These are phyloP conservation scores for Eutrema heterophyllum DNA, from an alignment of 345 rosid species.

Conservation along the genomic window DNA sequence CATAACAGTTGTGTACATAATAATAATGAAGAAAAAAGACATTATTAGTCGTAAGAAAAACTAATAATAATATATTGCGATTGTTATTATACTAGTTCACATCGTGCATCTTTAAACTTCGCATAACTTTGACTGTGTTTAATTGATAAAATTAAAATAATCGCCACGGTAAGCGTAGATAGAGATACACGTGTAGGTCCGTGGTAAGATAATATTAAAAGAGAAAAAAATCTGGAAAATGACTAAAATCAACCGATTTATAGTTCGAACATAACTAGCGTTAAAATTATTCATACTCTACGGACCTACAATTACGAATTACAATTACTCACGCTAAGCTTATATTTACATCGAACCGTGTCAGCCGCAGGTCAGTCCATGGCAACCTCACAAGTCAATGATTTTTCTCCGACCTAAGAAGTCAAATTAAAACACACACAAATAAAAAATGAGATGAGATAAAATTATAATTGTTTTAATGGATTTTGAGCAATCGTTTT, in stretches of 20 bases:
- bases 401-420: not conserved
- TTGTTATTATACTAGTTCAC: not conserved
- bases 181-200: not conserved
- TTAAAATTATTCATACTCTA: not conserved
- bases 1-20: not conserved
- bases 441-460: not conserved
- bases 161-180: not conserved
- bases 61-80: not conserved
- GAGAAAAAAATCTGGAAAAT: not conserved
- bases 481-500: constrained; percentile 11
- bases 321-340: not conserved
- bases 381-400: not conserved
- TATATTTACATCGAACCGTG: not conserved
- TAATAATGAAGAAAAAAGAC: not conserved
- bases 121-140: constrained; percentile 5
- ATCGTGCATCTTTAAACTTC: constrained; percentile 23
- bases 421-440: constrained; percentile 12
- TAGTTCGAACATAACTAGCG: not conserved
- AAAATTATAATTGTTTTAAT: not conserved
- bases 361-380: constrained; percentile 6
- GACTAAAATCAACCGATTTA: not conserved
- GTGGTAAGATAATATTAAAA: not conserved
- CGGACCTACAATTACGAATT: not conserved
- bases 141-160: not conserved
- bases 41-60: not conserved